Evolutionary conservation across 2,329 filamentous ascomycete species (phyloP), one percentile per base, ranked within the genome.

Genomic region (Corynespora cassiicola): DNA sequence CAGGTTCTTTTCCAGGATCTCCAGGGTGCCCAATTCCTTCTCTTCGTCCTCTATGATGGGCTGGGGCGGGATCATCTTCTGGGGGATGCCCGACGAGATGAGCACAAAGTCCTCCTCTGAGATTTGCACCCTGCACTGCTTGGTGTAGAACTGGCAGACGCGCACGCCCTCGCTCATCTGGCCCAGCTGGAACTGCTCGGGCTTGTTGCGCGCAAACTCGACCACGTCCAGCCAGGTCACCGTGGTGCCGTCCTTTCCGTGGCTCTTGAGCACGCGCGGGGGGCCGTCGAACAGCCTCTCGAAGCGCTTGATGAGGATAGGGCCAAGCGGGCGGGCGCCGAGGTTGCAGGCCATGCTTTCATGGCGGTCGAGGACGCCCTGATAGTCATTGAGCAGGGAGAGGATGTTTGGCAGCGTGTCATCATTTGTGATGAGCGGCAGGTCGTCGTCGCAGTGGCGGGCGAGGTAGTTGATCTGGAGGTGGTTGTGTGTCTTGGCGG

Each of bases 211-310:
- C 48, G 90, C 87, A 69, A 91, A 94, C 50, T 87, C 84, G 51
- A 95, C 87, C 35, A 95, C 84, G 58, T 95, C 90, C 24, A 94
- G 75, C 90, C 90, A 96, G 9, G 84, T 86, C 39, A 94, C 79
- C 5, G 76, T 77, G 4, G 77, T 79, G 20, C 78, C 73, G 17
- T 81, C 78, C 51, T 80, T 80, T n/a, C 75, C 77, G 71, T 77
- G 81, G 59, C 70, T 82, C 66, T 79, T 87, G 55, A 76, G 77
- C 40, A 84, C 78, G 19, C 78, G 83, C 45, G 91, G 90, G 15
- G 87, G 84, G 0, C 87, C 87, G 50, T 95, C 89, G 58, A 96
- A 95, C 39, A 92, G 78, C 36, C 87, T 81, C 66, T 95, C 90
- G 64, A 95, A 90, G 26, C 88, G 86, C 69, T 90, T 90, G 56